phyloP scores from a whole-genome alignment of 2,329 filamentous ascomycete genomes.

The Lecanoromycetidae sp. region DNA sequence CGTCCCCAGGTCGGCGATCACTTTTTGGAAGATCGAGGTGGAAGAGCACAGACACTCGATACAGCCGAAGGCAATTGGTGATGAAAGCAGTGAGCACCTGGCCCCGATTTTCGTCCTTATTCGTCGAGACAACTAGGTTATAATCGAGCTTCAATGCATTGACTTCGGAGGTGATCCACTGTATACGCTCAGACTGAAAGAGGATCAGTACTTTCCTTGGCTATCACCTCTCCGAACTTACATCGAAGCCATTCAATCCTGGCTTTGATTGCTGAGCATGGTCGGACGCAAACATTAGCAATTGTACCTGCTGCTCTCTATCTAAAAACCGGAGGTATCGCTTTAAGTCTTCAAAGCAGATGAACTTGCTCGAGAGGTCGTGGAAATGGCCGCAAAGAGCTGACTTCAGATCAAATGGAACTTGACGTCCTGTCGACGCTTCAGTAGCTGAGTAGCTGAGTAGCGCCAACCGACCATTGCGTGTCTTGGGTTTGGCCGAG shows the following conservation, averaged over 20 bases:
- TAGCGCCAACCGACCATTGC: slow-evolving; percentile 30
- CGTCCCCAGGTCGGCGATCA: slow-evolving; percentile 34
- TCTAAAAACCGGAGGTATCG: slow-evolving; percentile 26
- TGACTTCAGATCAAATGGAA: too few relatives aligned
- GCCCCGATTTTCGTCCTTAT: slow-evolving; percentile 21
- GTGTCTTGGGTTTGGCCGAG: slow-evolving; percentile 26
- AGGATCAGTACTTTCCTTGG: too few relatives aligned
- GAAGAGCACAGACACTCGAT: slow-evolving; percentile 12
- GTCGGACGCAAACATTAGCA: slow-evolving; percentile 22
- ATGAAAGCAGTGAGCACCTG: slow-evolving; percentile 28
- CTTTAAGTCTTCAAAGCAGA: slow-evolving; percentile 35
- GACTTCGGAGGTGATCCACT: slow-evolving; percentile 21
- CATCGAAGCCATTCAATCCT: neutral
- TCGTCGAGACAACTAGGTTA: slow-evolving; percentile 27
- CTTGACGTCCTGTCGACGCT: too few relatives aligned
- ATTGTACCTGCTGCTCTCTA: slow-evolving; percentile 20
- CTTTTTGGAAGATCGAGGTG: slow-evolving; percentile 19
- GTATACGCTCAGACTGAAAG: neutral
- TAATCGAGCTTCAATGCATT: slow-evolving; percentile 35
- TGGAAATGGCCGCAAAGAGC: slow-evolving; percentile 32
- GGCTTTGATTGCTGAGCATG: slow-evolving; percentile 8
- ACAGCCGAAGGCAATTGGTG: slow-evolving; percentile 26
- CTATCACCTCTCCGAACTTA: neutral
- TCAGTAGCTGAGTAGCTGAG: slow-evolving; percentile 21
- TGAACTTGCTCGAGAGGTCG: slow-evolving; percentile 31